phyloP scores from a whole-genome alignment of 2,329 filamentous ascomycete genomes.

The Calonectria ilicicola region DNA sequence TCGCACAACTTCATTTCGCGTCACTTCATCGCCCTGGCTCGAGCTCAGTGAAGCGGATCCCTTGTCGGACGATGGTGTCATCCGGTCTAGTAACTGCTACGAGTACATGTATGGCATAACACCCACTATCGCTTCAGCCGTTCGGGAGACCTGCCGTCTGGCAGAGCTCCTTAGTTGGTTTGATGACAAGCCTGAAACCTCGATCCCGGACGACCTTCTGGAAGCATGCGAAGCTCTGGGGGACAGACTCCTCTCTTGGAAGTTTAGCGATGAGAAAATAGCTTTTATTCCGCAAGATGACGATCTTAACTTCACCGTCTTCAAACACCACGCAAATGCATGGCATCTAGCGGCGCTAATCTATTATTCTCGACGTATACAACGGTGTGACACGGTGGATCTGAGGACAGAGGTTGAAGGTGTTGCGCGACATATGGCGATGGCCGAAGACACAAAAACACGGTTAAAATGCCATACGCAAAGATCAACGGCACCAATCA shows the following conservation, averaged over 20 bases:
- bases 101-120: constrained; percentile 25
- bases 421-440: constrained; percentile 2
- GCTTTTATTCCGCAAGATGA: background rate
- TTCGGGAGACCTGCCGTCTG: constrained; percentile 17
- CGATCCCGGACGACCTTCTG: constrained; percentile 11
- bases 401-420: background rate
- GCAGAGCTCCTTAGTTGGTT: constrained; percentile 11
- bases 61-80: background rate
- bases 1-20: constrained; percentile 16
- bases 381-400: background rate
- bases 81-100: constrained; percentile 6
- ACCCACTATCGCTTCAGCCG: constrained; percentile 8
- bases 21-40: background rate
- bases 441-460: constrained; percentile 8
- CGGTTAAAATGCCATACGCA: background rate
- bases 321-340: constrained; percentile 13
- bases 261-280: background rate
- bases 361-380: constrained; percentile 20
- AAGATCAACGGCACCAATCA: constrained; percentile 15
- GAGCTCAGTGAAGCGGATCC: background rate
- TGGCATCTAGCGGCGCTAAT: constrained; percentile 20
- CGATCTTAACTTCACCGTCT: background rate
- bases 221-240: constrained; percentile 17
- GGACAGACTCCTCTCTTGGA: constrained; percentile 17
- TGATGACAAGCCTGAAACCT: background rate